phyloP scores from a whole-genome alignment of 495 filamentous ascomycete genomes.

The Penicillium dipodomyicola region DNA sequence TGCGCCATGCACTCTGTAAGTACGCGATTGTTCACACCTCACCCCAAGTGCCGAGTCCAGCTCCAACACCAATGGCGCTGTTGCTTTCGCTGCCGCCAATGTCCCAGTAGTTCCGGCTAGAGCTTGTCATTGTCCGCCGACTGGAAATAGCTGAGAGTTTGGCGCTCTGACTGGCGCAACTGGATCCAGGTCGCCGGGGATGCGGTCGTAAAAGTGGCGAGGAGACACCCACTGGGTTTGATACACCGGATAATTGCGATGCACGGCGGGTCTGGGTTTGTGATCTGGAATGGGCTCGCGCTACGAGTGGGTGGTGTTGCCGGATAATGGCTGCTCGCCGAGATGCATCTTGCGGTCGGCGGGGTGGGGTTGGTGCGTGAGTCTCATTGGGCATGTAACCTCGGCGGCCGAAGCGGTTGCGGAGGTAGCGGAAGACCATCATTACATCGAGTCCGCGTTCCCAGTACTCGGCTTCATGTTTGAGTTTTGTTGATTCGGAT shows the following conservation, averaged over 20 bases:
- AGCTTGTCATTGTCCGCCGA: constrained; percentile 52
- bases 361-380: constrained; percentile 34
- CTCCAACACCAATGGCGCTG: constrained; percentile 58
- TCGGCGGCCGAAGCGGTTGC: constrained; percentile 63
- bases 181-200: constrained; percentile 57
- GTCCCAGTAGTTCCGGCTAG: constrained; percentile 83
- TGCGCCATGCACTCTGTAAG: background rate
- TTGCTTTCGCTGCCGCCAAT: constrained; percentile 75
- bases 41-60: constrained; percentile 71
- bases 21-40: constrained; percentile 51
- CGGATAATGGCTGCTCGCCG: constrained; percentile 79
- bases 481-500: constrained; percentile 34
- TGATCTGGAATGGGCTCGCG: constrained; percentile 48
- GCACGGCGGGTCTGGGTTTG: constrained; percentile 52
- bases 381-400: constrained; percentile 38
- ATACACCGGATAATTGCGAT: constrained; percentile 45
- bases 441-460: constrained; percentile 80
- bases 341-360: constrained; percentile 58
- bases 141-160: constrained; percentile 57
- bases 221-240: constrained; percentile 44
- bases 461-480: constrained; percentile 72
- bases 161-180: constrained; percentile 79
- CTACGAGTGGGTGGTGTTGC: constrained; percentile 80
- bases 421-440: constrained; percentile 84
- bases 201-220: constrained; percentile 40